Evolutionary conservation across 495 filamentous ascomycete genomes (phyloP), one percentile per base, ranked within the genome.

Genomic region (Chaetomidium leptoderma): DNA sequence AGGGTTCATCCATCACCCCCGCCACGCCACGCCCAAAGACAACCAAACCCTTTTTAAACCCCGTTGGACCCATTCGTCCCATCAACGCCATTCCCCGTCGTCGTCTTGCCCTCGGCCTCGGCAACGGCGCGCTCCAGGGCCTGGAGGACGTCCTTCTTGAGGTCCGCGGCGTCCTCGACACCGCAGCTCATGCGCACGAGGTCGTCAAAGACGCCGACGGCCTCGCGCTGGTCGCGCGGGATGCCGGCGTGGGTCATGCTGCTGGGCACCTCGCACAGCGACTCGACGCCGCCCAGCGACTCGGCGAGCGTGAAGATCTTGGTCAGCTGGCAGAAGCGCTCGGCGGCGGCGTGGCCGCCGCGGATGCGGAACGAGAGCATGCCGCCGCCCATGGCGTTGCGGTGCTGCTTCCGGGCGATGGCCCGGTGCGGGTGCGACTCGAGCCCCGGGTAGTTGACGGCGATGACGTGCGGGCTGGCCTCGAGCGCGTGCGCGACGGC

Each of bases 191-290:
- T 76, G 52, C 93, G 82, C 36, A 98, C 87, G n/a, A 98, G 80
- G 73, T 98, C 93, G 68, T 98, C 93, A 66, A 82, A 97, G n/a
- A 98, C 91, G 36, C 93, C 93, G 1, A 90, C 91, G 19, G 82
- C 87, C 78, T 98, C 93, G 45, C 93, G 83, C 75, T 92, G 83
- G 43, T 89, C 91, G 70, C 80, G 81, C 24, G 93, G 93, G 62
- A 99, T 99, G 44, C 92, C 95, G 29, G 89, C 85, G 74, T 99
- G 93, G 19, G 93, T 99, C 93, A 99, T 99, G 70, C 81, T 86
- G 37, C 87, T 83, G 2, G 93, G 93, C 16, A 97, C 83, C 75
- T 99, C 93, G 61, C 89, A 88, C 60, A 99, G 74, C 67, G 81
- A 86, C 81, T 99, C 93, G 29, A 99, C 88, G 51, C 93, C 93